A percentile compares a stretch with the other conserved stretches of the same genome.
These are phyloP conservation scores for Letharia lupina DNA, from an alignment of 495 filamentous ascomycete species.

Conservation along the genomic window DNA sequence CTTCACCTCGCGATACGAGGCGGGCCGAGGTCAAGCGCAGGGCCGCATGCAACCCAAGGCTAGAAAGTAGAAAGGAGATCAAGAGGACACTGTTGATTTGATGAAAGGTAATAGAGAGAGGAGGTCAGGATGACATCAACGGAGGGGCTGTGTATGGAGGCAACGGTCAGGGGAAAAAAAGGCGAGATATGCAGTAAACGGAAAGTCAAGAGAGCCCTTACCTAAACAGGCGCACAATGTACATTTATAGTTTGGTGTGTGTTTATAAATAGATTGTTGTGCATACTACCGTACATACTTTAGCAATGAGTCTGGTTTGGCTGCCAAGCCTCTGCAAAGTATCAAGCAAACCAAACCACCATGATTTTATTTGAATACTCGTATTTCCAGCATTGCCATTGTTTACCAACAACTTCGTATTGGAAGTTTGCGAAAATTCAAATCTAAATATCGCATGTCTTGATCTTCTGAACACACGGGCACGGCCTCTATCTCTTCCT, in stretches of 20 bases:
- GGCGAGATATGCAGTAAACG: background rate
- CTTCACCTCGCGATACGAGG: constrained; percentile 16
- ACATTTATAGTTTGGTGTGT: background rate
- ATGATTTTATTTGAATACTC: background rate
- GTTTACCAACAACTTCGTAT: background rate
- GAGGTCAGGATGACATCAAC: constrained; percentile 3
- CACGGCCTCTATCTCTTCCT: background rate
- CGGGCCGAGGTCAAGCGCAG: constrained; percentile 17
- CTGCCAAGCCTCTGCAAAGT: background rate
- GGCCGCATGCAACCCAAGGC: constrained; percentile 6
- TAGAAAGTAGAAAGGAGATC: background rate
- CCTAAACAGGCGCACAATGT: background rate
- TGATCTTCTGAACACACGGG: background rate
- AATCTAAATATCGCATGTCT: no score
- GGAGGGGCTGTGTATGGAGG: constrained; percentile 11
- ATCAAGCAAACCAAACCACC: background rate
- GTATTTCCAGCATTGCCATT: background rate
- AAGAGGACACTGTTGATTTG: constrained; percentile 6
- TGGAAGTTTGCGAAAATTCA: background rate
- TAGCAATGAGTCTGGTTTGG: background rate
- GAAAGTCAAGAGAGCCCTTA: background rate
- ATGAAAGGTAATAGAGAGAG: background rate
- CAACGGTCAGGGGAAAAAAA: background rate
- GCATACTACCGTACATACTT: background rate
- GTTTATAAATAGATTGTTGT: background rate